Percentiles rank a stretch among this genome's conserved stretches.
phyloP scores from a whole-genome alignment of 2,329 filamentous ascomycete genomes.

The Xylariaceae sp. region DNA sequence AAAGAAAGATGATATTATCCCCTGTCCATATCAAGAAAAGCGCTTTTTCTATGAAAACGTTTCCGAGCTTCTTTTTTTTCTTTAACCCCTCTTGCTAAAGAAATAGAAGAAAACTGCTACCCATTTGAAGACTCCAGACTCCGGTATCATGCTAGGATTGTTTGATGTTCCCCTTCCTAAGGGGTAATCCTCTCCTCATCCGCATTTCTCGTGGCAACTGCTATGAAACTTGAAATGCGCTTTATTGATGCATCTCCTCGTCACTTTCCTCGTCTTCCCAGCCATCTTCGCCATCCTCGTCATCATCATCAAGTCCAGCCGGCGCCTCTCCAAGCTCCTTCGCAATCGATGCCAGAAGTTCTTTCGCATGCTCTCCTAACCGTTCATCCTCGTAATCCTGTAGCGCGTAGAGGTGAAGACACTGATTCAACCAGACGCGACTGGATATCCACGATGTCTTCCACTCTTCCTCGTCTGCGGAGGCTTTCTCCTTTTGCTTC shows the following conservation, averaged over 20 bases:
- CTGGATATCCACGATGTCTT: constrained; percentile 65
- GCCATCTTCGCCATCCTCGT: constrained; percentile 49
- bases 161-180: constrained; percentile 4
- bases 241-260: constrained; percentile 51
- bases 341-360: constrained; percentile 60
- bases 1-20: constrained; percentile 11
- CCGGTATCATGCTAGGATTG: constrained; percentile 24
- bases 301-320: constrained; percentile 51
- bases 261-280: constrained; percentile 45
- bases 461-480: constrained; percentile 42
- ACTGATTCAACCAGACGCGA: constrained; percentile 75
- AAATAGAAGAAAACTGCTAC: constrained; percentile 7
- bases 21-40: too few species aligned
- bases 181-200: constrained; percentile 23
- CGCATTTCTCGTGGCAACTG: not conserved
- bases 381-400: constrained; percentile 83
- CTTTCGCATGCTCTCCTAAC: constrained; percentile 66
- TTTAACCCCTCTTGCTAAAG: not conserved
- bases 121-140: constrained; percentile 26
- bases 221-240: not conserved
- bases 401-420: constrained; percentile 68
- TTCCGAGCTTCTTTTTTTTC: constrained; percentile 10
- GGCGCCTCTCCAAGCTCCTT: constrained; percentile 57
- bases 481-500: constrained; percentile 50
- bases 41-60: not conserved